Evolutionary conservation across 306 rosid genomes (phyloP).

Genomic region (Rosa persica): DNA sequence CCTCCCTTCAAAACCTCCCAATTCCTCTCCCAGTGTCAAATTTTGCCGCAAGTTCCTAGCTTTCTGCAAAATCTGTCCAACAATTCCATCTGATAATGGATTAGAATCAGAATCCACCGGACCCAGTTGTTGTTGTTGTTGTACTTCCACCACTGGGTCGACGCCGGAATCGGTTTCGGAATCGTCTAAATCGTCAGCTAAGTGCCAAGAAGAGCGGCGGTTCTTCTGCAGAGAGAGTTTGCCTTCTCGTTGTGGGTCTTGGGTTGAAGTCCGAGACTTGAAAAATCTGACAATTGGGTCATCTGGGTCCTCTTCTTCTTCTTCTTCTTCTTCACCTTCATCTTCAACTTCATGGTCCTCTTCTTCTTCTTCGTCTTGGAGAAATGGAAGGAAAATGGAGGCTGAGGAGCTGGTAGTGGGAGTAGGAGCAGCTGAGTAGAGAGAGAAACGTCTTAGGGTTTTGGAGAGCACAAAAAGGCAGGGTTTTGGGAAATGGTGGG

Average conservation of each 20-base stretch:
- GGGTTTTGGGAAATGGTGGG: slow-evolving; percentile 25
- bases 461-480: slow-evolving; percentile 20
- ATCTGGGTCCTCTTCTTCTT: slow-evolving; percentile 31
- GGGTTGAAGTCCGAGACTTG: slow-evolving; percentile 43
- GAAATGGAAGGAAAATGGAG: slow-evolving; percentile 53
- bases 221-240: slow-evolving; percentile 45
- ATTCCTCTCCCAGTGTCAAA: slow-evolving; percentile 60
- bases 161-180: slow-evolving; percentile 25
- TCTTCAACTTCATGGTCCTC: not conserved
- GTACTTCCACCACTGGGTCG: slow-evolving; percentile 13
- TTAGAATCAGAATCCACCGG: slow-evolving; percentile 7
- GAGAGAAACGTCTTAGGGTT: slow-evolving; percentile 36
- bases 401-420: slow-evolving; percentile 29
- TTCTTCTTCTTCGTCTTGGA: slow-evolving; percentile 20
- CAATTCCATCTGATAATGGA: slow-evolving; percentile 39
- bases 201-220: slow-evolving; percentile 60
- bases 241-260: slow-evolving; percentile 55
- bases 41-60: slow-evolving; percentile 62
- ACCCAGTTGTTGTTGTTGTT: slow-evolving; percentile 19
- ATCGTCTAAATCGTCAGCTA: slow-evolving; percentile 46
- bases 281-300: slow-evolving; percentile 68
- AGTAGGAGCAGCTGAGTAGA: slow-evolving; percentile 30
- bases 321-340: slow-evolving; percentile 21
- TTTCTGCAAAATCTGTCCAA: slow-evolving; percentile 57
- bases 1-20: slow-evolving; percentile 55